Evolutionary conservation across 1,284 basidiomycete species (phyloP), one percentile per base, ranked within the genome.

Genomic region (Peniophora sp.): DNA sequence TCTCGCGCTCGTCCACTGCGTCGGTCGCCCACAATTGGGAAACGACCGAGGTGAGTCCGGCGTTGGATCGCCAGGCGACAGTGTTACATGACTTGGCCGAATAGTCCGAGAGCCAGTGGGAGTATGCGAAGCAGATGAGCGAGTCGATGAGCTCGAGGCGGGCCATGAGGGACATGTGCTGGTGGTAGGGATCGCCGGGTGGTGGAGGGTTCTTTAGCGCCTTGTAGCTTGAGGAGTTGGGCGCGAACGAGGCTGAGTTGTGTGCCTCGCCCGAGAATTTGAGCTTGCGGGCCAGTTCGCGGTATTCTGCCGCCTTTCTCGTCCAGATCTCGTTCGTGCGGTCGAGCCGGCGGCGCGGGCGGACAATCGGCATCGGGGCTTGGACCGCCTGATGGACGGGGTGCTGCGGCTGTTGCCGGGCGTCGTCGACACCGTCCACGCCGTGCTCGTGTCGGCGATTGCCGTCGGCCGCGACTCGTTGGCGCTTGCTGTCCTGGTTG

Each of bases 211-310:
- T 71, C 3, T 68, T 60, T 15, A 88, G 68, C 3, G 83, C 76
- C 17, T 75, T 72, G 62, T 81, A 85, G 55, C 83, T 79, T 57
- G 75, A 74, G 64, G 84, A 77, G 1, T 74, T 72, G 3, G 80
- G 68, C 17, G 83, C 75, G 60, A 79, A 85, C 35, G 83, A 84
- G 20, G 86, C 85, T 75, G 77, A 79, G 56, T 83, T 80, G 39
- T 86, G 83, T 34, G 79, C 75, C 60, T 85, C 82, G 18, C 83
- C 85, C 1, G 85, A 88, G 60, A 83, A 85, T 65, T 88, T 87
- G 64, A 88, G 81, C 57, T 72, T 68, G 51, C 84, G 79, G 27
- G 27, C 27, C 27, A 32, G 27, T 32, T 32, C 27, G 27, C 27
- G 27, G 27, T 32, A 32, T 32, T 32, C 27, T 5, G 27, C 5